phyloP scores from a whole-genome alignment of 768 basidiomycete species.

The Rhodotorula babjevae region DNA sequence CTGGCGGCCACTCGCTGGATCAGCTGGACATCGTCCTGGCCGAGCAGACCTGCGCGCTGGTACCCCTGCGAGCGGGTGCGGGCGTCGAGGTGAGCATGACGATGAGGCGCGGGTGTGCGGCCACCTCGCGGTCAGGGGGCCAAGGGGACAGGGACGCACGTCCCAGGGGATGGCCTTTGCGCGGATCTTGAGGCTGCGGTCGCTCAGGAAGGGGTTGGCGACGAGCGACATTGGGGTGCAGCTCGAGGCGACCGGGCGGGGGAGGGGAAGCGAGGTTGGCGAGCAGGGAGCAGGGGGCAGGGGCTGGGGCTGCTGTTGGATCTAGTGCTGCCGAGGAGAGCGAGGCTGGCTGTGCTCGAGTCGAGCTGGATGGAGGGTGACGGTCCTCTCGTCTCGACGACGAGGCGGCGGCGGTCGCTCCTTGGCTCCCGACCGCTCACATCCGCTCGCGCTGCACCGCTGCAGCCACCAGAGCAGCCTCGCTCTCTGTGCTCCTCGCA shows the following conservation, averaged over 20 bases:
- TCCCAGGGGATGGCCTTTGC: constrained; percentile 94
- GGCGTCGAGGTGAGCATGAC: background rate
- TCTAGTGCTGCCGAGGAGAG: too few species aligned
- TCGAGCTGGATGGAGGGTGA: too few species aligned
- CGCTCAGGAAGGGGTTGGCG: constrained; percentile 77
- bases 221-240: constrained; percentile 47
- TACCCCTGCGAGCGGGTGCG: constrained; percentile 63
- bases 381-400: too few species aligned
- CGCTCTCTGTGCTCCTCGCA: too few species aligned
- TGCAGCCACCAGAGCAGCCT: too few species aligned
- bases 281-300: too few species aligned
- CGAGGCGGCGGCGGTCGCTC: too few species aligned
- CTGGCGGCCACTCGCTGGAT: constrained; percentile 89
- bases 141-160: constrained; percentile 53
- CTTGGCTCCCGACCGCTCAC: too few species aligned
- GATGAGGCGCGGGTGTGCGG: constrained; percentile 1
- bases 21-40: constrained; percentile 74
- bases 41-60: constrained; percentile 85
- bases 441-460: too few species aligned
- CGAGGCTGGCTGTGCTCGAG: too few species aligned
- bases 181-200: constrained; percentile 77
- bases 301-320: too few species aligned
- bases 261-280: background rate
- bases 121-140: too few species aligned
- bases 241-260: background rate